Conservation (phyloP, 805 yeast species). For the Kodamaea hsintzibuensis region DNA sequence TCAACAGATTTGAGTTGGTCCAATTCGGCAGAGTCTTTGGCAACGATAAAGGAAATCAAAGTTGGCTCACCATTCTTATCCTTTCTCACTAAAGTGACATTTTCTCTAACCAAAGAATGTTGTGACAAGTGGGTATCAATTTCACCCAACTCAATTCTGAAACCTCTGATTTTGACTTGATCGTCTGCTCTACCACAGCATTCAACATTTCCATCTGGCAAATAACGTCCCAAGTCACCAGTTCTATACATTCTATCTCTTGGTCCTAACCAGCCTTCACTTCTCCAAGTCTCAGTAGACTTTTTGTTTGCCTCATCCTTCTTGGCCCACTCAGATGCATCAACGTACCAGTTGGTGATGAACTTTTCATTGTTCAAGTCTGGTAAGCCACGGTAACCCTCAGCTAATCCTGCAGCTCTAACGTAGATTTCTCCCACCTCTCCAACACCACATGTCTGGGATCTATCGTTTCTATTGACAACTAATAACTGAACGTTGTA, state of each 20-base stretch:
- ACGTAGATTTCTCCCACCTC: constrained; percentile 99
- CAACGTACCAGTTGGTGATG: constrained; percentile 87
- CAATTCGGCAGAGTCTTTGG: constrained; percentile 48
- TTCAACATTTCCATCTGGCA: constrained; percentile 97
- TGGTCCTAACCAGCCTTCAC: constrained; percentile 83
- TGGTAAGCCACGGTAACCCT: constrained; percentile 91
- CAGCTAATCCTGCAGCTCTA: constrained; percentile 97
- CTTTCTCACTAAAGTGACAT: constrained; percentile 86
- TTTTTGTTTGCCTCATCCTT: constrained; percentile 49
- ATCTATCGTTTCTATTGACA: constrained; percentile 84
- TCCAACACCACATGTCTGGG: constrained; percentile 96
- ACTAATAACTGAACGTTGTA: constrained; percentile 89
- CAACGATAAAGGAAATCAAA: constrained; percentile 88
- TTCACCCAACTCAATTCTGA: constrained; percentile 97
- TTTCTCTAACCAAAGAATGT: constrained; percentile 89
- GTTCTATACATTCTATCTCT: constrained; percentile 95
- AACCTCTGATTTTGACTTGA: constrained; percentile 97
- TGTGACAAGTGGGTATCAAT: constrained; percentile 96
- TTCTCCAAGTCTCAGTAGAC: constrained; percentile 63
- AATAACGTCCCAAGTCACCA: constrained; percentile 94
- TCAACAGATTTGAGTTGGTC: constrained; percentile 50
- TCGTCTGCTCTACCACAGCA: constrained; percentile 99
- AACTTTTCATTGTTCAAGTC: constrained; percentile 87
- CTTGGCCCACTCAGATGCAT: constrained; percentile 60
- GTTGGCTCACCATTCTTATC: constrained; percentile 93